phyloP scores from a whole-genome alignment of 2,329 filamentous ascomycete species.

The Rhytidhysteron rufulum region DNA sequence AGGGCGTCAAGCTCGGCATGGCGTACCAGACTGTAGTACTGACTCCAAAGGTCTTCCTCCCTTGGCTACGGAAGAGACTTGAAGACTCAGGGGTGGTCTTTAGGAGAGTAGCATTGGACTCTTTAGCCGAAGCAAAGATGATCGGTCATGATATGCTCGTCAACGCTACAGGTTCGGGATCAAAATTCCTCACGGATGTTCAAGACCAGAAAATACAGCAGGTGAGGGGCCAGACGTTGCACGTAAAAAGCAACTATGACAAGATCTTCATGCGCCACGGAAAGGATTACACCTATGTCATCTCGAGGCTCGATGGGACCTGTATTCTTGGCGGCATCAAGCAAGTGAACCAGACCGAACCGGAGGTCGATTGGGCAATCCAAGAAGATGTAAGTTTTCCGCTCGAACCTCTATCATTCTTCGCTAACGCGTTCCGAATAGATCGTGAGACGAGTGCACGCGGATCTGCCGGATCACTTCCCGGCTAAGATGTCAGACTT shows the following conservation, averaged over 20 bases:
- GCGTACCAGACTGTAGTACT: conserved; percentile 18
- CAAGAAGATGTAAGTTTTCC: conserved; percentile 7
- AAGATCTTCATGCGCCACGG: conserved; percentile 20
- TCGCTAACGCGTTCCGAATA: too few species aligned
- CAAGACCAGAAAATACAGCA: conserved; percentile 11
- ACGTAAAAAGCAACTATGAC: conserved; percentile 16
- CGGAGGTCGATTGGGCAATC: conserved; percentile 6
- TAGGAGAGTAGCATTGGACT: conserved; percentile 10
- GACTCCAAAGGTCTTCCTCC: conserved; percentile 17
- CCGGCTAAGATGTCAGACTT: conserved; percentile 11
- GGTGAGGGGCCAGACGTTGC: conserved; percentile 20
- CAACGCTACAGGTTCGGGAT: conserved; percentile 19
- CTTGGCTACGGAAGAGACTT: conserved; percentile 16
- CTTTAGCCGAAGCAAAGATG: conserved; percentile 13
- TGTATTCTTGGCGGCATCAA: conserved; percentile 20
- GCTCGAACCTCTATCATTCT: conserved; percentile 6
- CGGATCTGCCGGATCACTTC: conserved; percentile 16
- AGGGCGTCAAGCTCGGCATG: conserved; percentile 13
- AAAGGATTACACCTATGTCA: conserved; percentile 20
- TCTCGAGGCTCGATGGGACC: conserved; percentile 19
- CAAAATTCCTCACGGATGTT: conserved; percentile 13
- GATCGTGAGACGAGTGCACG: conserved; percentile 16
- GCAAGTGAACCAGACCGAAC: conserved; percentile 8
- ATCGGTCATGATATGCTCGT: conserved; percentile 20
- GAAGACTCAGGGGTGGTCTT: conserved; percentile 19